These are phyloP conservation scores for Stagonosporopsis chrysanthemi DNA, from an alignment of 2,329 filamentous ascomycete genomes.

Conservation along the genomic window DNA sequence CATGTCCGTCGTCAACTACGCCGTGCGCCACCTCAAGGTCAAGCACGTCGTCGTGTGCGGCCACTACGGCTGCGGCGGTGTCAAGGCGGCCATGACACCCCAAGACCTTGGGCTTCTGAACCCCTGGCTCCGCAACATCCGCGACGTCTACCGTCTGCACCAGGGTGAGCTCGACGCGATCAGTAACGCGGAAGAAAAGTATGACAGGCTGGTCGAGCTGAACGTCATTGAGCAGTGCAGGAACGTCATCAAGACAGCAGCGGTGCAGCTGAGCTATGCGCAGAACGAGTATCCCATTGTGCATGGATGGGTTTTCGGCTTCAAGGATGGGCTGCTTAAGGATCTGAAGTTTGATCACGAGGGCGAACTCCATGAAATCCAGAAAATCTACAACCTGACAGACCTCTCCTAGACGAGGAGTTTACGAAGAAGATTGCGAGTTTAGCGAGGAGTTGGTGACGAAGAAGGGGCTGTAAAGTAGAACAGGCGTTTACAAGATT, in stretches of 20 bases:
- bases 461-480: constrained; percentile 5
- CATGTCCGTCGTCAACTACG: constrained; percentile 53
- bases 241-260: constrained; percentile 58
- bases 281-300: constrained; percentile 72
- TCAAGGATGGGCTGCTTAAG: constrained; percentile 71
- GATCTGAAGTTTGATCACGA: constrained; percentile 70
- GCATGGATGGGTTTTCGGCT: constrained; percentile 77
- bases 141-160: constrained; percentile 76
- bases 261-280: constrained; percentile 65
- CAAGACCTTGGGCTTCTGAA: constrained; percentile 75
- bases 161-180: constrained; percentile 70
- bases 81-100: constrained; percentile 67
- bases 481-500: background rate
- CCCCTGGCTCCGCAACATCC: constrained; percentile 77
- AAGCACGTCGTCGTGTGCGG: constrained; percentile 75
- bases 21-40: constrained; percentile 58
- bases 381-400: constrained; percentile 68
- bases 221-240: constrained; percentile 50
- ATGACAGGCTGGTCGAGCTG: constrained; percentile 48
- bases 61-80: constrained; percentile 73
- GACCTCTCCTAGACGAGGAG: constrained; percentile 20
- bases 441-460: constrained; percentile 14
- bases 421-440: background rate
- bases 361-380: constrained; percentile 62
- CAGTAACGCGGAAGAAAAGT: constrained; percentile 37